Conservation (phyloP, 2,329 filamentous ascomycete species). For the Saccharata proteae region DNA sequence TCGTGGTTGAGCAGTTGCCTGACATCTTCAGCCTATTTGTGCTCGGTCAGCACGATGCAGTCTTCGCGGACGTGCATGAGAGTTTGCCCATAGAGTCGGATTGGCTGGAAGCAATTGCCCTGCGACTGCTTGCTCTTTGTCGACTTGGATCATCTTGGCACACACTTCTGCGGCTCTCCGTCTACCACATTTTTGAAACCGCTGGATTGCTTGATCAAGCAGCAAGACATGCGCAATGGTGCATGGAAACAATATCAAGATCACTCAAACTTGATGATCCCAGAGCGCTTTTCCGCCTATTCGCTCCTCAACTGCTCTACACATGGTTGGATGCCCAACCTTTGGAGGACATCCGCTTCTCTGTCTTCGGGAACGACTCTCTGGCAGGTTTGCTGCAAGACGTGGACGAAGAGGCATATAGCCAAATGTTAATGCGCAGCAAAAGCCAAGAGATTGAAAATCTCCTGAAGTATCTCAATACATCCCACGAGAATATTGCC, state of each 20-base stretch:
- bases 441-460: slow-evolving; percentile 51
- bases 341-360: slow-evolving; percentile 60
- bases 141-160: slow-evolving; percentile 73
- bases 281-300: slow-evolving; percentile 65
- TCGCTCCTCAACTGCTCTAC: slow-evolving; percentile 78
- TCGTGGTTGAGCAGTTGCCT: slow-evolving; percentile 57
- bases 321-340: slow-evolving; percentile 57
- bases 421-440: slow-evolving; percentile 70
- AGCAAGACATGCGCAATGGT: slow-evolving; percentile 58
- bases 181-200: slow-evolving; percentile 90
- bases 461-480: slow-evolving; percentile 47
- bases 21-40: slow-evolving; percentile 69
- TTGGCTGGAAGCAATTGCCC: slow-evolving; percentile 70
- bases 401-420: slow-evolving; percentile 65
- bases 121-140: slow-evolving; percentile 65
- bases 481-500: slow-evolving; percentile 47
- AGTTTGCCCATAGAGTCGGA: slow-evolving; percentile 62
- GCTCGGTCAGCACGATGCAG: slow-evolving; percentile 68
- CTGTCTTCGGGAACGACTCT: slow-evolving; percentile 67
- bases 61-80: slow-evolving; percentile 74
- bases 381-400: slow-evolving; percentile 58
- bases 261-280: slow-evolving; percentile 54
- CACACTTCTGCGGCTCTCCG: slow-evolving; percentile 71
- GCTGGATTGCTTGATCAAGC: slow-evolving; percentile 59
- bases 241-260: slow-evolving; percentile 53